Conservation (phyloP, 2,329 filamentous ascomycete species). For the Aspergillus hiratsukae region DNA sequence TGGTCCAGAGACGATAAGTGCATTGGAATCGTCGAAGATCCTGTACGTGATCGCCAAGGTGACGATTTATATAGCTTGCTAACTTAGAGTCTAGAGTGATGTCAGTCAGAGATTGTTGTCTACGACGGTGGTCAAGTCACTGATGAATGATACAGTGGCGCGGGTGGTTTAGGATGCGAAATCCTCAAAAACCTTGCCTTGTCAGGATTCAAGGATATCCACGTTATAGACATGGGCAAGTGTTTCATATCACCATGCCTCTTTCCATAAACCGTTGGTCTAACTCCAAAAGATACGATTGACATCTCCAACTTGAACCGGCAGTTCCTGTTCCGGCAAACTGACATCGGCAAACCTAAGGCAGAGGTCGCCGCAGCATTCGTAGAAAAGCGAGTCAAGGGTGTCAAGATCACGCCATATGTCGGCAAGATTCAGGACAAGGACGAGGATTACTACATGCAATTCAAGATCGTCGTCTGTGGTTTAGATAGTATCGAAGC, state of each 20-base stretch:
- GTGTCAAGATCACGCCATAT: slow-evolving; percentile 88
- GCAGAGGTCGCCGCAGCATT: slow-evolving; percentile 89
- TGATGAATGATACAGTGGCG: slow-evolving; percentile 59
- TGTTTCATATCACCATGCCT: slow-evolving; percentile 2
- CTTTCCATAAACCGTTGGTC: not conserved
- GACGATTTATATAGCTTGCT: slow-evolving; percentile 14
- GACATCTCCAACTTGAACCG: slow-evolving; percentile 97
- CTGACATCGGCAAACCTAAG: slow-evolving; percentile 89
- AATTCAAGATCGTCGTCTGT: slow-evolving; percentile 90
- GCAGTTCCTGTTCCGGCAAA: slow-evolving; percentile 89
- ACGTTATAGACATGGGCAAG: slow-evolving; percentile 97
- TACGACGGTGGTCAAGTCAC: slow-evolving; percentile 19
- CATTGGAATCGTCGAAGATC: slow-evolving; percentile 67
- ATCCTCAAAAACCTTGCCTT: slow-evolving; percentile 94
- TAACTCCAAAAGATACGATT: slow-evolving; percentile 71
- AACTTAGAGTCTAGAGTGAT: slow-evolving; percentile 45
- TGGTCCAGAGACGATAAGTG: slow-evolving; percentile 49
- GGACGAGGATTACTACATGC: slow-evolving; percentile 92
- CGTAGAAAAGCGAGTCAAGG: slow-evolving; percentile 82
- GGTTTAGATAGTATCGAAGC: slow-evolving; percentile 96
- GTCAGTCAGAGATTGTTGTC: slow-evolving; percentile 31
- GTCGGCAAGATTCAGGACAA: slow-evolving; percentile 96
- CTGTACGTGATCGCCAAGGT: slow-evolving; percentile 51
- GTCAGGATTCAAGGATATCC: slow-evolving; percentile 92
- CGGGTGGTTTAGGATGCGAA: slow-evolving; percentile 90